Evolutionary conservation across 2,329 filamentous ascomycete species (phyloP), one percentile per base, ranked within the genome.

Genomic region (Fusarium anguioides): DNA sequence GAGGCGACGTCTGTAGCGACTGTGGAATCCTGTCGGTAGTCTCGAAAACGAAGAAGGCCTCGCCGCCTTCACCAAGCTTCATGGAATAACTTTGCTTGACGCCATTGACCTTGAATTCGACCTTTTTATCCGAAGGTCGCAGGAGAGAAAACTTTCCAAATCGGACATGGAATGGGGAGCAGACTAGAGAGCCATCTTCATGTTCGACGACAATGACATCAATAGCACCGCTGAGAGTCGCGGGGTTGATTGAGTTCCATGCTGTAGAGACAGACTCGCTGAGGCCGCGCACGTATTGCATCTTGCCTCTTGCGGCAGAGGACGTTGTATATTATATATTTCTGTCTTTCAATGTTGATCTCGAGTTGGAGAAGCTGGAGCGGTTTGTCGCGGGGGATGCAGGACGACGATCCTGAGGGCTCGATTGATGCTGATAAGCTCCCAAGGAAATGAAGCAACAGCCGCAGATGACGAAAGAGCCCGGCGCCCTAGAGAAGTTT

Each of bases 171-270:
- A 99, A 99, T 47, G 96, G 96, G 26, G 95, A 98, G 81, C 96
- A 99, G 69, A 91, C 89, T 58, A 98, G 86, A 37, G 83, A 84
- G 82, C 93, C 96, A 85, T 99, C 96, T 76, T 95, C 93, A 72
- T 96, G 94, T 80, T 99, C 94, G 60, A 99, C 94, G 54, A 99
- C 95, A 71, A 99, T 97, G 72, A 98, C 95, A 85, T 99, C 96
- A 81, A 99, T 98, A 75, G 96, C 96, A 75, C 96, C 96, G 81
- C 93, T 97, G 57, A 99, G 87, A 14, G 96, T 99, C 41, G 96
- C 94, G 48, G 96, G 96, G 80, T 99, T 99, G 85, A 99, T 97
- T 24, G 94, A 97, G 81, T 99, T 99, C 96, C 96, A 99, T 79
- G 96, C 95, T 82, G 96, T 97, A 73, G 94, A 97, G 74, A 99